Conservation (phyloP, 345 rosid genomes). For the Aquilaria yunnanensis region DNA sequence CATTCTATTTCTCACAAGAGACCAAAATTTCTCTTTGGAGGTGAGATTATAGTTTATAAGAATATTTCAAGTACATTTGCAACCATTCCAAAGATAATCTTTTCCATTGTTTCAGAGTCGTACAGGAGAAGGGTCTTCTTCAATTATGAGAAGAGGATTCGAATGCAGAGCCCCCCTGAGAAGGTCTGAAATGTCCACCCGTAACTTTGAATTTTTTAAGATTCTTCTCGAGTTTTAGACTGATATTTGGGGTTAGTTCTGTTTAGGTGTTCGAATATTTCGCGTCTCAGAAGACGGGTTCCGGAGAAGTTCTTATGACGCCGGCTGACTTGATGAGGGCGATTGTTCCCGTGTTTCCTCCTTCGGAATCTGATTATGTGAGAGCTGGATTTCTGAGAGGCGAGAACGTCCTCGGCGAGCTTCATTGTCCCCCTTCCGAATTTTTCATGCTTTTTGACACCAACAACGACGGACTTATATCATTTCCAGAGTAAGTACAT, state of each 20-base stretch:
- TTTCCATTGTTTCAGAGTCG: slow-evolving; percentile 29
- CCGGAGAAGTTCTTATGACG: slow-evolving; percentile 55
- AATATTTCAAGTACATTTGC: too few relatives aligned
- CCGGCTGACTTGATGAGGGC: slow-evolving; percentile 71
- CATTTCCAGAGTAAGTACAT: slow-evolving; percentile 46
- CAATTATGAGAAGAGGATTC: slow-evolving; percentile 61
- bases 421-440: slow-evolving; percentile 44
- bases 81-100: too few relatives aligned
- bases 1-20: slow-evolving; percentile 14
- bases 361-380: slow-evolving; percentile 45
- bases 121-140: slow-evolving; percentile 61
- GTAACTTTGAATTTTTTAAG: background rate
- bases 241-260: too few relatives aligned
- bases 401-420: slow-evolving; percentile 32
- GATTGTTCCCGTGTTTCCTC: slow-evolving; percentile 72
- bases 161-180: slow-evolving; percentile 60
- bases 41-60: slow-evolving; percentile 13
- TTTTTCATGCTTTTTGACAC: slow-evolving; percentile 62
- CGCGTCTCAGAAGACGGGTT: slow-evolving; percentile 31
- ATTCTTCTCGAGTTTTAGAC: too few relatives aligned
- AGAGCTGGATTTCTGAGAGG: slow-evolving; percentile 40
- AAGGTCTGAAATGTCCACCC: slow-evolving; percentile 29
- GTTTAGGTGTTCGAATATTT: slow-evolving; percentile 58
- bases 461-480: slow-evolving; percentile 45
- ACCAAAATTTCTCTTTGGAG: slow-evolving; percentile 37